A percentile compares a stretch with the other conserved stretches of the same genome.
These are phyloP conservation scores for Casuarina cunninghamiana DNA, from an alignment of 306 rosid species.

Conservation along the genomic window DNA sequence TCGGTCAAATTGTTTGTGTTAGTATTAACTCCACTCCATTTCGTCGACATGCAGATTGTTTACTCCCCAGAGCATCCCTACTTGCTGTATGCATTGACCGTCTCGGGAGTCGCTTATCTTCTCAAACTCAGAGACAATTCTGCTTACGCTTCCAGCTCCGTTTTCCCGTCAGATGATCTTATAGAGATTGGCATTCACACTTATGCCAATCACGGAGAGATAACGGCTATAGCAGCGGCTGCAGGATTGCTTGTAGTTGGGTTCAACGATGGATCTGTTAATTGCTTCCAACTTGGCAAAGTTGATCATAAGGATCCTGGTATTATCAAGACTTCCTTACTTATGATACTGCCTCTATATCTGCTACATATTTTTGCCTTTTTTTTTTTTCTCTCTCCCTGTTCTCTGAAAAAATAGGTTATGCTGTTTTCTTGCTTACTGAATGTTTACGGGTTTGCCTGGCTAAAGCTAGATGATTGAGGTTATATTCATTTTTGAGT, in stretches of 20 bases:
- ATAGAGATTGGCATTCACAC: constrained; percentile 47
- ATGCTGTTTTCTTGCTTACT: neutral
- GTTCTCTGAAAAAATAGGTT: neutral
- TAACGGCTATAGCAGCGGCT: constrained; percentile 56
- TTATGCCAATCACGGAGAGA: constrained; percentile 35
- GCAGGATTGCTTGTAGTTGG: constrained; percentile 75
- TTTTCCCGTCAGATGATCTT: constrained; percentile 51
- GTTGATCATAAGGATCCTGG: constrained; percentile 66
- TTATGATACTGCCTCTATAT: neutral
- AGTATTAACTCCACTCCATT: neutral
- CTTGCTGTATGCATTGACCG: constrained; percentile 67
- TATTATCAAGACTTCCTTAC: constrained; percentile 30
- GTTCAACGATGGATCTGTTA: constrained; percentile 67
- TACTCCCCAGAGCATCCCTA: constrained; percentile 49
- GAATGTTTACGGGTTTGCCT: neutral
- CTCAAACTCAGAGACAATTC: constrained; percentile 58
- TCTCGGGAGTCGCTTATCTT: constrained; percentile 65
- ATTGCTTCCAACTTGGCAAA: constrained; percentile 69
- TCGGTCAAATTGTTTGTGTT: neutral
- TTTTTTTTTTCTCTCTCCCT: too few species aligned
- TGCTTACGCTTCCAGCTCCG: constrained; percentile 45
- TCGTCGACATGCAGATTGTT: constrained; percentile 48
- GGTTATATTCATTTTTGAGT: neutral
- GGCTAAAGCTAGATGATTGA: neutral
- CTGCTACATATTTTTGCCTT: constrained; percentile 9